These are phyloP conservation scores for Metschnikowia arizonensis DNA, from an alignment of 805 yeast genomes.

Conservation along the genomic window DNA sequence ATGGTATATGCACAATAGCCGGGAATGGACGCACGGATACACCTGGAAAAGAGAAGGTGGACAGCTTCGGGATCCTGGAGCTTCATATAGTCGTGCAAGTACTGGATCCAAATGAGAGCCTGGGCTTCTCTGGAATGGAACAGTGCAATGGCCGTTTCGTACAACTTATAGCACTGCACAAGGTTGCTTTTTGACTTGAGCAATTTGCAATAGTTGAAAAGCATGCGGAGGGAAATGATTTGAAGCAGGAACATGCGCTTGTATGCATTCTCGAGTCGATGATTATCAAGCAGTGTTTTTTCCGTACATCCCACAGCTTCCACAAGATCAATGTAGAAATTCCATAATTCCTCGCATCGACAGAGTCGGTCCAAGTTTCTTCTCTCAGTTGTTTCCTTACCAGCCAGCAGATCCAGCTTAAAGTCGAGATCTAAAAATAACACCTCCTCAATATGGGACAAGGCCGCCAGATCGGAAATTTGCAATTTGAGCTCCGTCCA, in stretches of 20 bases:
- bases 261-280: slow-evolving; percentile 25
- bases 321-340: slow-evolving; percentile 64
- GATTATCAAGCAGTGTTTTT: too few relatives aligned
- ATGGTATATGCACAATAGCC: slow-evolving; percentile 44
- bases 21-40: slow-evolving; percentile 47
- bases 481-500: slow-evolving; percentile 71
- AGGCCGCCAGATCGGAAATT: slow-evolving; percentile 40
- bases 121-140: slow-evolving; percentile 54
- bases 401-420: too few relatives aligned
- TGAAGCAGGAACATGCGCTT: slow-evolving; percentile 39
- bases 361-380: slow-evolving; percentile 30
- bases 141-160: slow-evolving; percentile 61
- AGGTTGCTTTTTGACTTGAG: slow-evolving; percentile 44
- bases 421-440: slow-evolving; percentile 17
- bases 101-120: slow-evolving; percentile 69
- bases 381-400: too few relatives aligned
- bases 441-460: slow-evolving; percentile 32
- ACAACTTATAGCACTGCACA: slow-evolving; percentile 54
- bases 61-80: slow-evolving; percentile 27
- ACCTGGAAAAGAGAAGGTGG: slow-evolving; percentile 71
- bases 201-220: slow-evolving; percentile 64
- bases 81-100: slow-evolving; percentile 49
- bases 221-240: slow-evolving; percentile 62
- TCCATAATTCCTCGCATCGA: slow-evolving; percentile 66
- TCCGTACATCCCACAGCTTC: too few relatives aligned